Conservation (phyloP, 2,329 filamentous ascomycete genomes). For the Aspergillus costaricaensis region DNA sequence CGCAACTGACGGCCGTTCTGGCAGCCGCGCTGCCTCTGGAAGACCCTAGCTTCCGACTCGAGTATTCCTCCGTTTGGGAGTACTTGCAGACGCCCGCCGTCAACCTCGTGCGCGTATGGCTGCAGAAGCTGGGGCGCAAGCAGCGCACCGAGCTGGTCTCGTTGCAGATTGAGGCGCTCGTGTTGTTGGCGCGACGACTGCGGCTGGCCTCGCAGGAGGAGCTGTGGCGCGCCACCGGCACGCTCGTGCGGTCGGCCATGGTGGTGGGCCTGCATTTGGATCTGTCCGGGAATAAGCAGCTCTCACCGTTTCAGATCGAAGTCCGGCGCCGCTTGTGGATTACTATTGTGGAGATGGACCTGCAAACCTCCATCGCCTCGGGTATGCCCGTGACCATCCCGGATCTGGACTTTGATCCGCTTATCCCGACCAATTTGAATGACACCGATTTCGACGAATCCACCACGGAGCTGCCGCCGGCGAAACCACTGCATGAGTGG, state of each 20-base stretch:
- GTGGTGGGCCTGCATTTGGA: slow-evolving; percentile 48
- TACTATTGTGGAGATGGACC: slow-evolving; percentile 48
- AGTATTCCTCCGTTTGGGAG: slow-evolving; percentile 16
- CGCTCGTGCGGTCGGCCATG: slow-evolving; percentile 36
- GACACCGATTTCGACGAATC: slow-evolving; percentile 47
- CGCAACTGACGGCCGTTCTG: slow-evolving; percentile 23
- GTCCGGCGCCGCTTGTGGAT: slow-evolving; percentile 41
- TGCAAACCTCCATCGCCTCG: slow-evolving; percentile 43
- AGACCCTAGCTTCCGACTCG: neutral
- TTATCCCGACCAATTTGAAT: slow-evolving; percentile 43
- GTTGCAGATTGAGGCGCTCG: slow-evolving; percentile 21
- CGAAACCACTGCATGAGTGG: slow-evolving; percentile 26
- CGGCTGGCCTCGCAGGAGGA: slow-evolving; percentile 18
- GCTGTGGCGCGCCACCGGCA: slow-evolving; percentile 49
- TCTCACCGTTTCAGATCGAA: slow-evolving; percentile 39
- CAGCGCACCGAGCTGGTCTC: slow-evolving; percentile 22
- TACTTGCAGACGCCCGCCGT: slow-evolving; percentile 21
- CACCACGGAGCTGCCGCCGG: slow-evolving; percentile 28
- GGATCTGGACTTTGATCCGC: slow-evolving; percentile 38
- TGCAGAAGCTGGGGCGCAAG: slow-evolving; percentile 23
- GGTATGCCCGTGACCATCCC: slow-evolving; percentile 45
- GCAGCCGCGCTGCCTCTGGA: slow-evolving; percentile 9
- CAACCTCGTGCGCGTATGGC: slow-evolving; percentile 17
- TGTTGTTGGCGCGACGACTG: slow-evolving; percentile 20
- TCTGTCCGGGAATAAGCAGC: slow-evolving; percentile 33